Conservation (phyloP, 371 early-diverging fungal species). For the Capillidium heterosporum region DNA sequence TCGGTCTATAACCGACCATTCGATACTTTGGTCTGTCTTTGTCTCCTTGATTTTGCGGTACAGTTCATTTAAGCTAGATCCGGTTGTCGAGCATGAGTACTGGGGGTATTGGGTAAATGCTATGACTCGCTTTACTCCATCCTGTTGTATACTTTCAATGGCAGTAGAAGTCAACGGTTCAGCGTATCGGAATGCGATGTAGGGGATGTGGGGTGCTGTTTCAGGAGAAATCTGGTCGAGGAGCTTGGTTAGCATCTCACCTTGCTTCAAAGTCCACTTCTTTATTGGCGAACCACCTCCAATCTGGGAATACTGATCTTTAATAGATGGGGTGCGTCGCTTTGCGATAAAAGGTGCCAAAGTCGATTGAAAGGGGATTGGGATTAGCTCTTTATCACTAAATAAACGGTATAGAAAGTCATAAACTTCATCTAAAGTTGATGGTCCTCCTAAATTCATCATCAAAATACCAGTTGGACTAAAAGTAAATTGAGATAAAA, state of each 20-base stretch:
- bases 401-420: slow-evolving; percentile 73
- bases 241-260: slow-evolving; percentile 47
- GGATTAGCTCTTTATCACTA: slow-evolving; percentile 85
- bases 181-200: slow-evolving; percentile 87
- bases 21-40: slow-evolving; percentile 41
- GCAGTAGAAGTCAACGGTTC: slow-evolving; percentile 60
- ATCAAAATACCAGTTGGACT: slow-evolving; percentile 63
- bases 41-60: slow-evolving; percentile 32
- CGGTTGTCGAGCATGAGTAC: slow-evolving; percentile 91
- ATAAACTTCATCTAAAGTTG: slow-evolving; percentile 53
- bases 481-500: neutral
- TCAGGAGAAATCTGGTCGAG: slow-evolving; percentile 60
- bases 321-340: slow-evolving; percentile 70
- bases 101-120: slow-evolving; percentile 93
- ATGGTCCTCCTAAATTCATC: slow-evolving; percentile 90
- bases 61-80: slow-evolving; percentile 80
- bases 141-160: slow-evolving; percentile 51
- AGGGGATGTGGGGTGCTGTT: slow-evolving; percentile 79
- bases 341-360: slow-evolving; percentile 63
- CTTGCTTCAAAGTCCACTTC: slow-evolving; percentile 79
- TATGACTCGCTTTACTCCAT: slow-evolving; percentile 67
- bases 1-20: slow-evolving; percentile 87
- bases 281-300: slow-evolving; percentile 91
- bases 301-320: slow-evolving; percentile 76
- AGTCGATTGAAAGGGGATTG: slow-evolving; percentile 60